These are phyloP conservation scores for Fabrea salina DNA, from an alignment of 169 alveolate genomes.

Conservation along the genomic window DNA sequence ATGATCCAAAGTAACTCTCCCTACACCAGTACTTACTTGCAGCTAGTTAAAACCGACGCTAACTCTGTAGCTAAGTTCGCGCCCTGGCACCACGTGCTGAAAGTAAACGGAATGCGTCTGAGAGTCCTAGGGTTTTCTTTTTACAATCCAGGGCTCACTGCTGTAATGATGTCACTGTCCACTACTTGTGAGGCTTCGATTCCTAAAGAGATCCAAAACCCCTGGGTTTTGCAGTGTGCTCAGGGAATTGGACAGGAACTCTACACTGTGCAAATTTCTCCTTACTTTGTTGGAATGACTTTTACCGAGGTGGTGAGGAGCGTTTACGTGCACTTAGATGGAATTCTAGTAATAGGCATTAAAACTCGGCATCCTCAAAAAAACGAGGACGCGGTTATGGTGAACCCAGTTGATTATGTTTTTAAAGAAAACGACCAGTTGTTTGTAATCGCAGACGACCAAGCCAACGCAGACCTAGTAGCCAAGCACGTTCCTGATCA, in stretches of 20 bases:
- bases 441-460: conserved; percentile 27
- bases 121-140: conserved; percentile 19
- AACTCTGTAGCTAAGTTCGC: background rate
- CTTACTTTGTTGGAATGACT: conserved; percentile 4
- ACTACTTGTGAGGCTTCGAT: background rate
- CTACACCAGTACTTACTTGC: background rate
- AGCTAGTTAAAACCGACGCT: background rate
- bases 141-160: conserved; percentile 23
- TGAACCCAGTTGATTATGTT: conserved; percentile 16
- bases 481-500: background rate
- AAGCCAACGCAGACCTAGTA: background rate
- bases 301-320: background rate
- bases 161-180: conserved; percentile 14
- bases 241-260: conserved; percentile 21
- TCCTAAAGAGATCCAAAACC: background rate
- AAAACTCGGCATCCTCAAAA: background rate
- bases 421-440: background rate
- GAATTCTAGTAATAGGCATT: conserved; percentile 20
- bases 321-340: background rate
- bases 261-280: conserved; percentile 4
- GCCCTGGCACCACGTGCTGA: conserved; percentile 9
- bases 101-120: conserved; percentile 1
- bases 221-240: background rate
- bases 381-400: background rate
- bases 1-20: conserved; percentile 27